Conservation (phyloP, 306 rosid genomes). For the Arachis hypogaea region DNA sequence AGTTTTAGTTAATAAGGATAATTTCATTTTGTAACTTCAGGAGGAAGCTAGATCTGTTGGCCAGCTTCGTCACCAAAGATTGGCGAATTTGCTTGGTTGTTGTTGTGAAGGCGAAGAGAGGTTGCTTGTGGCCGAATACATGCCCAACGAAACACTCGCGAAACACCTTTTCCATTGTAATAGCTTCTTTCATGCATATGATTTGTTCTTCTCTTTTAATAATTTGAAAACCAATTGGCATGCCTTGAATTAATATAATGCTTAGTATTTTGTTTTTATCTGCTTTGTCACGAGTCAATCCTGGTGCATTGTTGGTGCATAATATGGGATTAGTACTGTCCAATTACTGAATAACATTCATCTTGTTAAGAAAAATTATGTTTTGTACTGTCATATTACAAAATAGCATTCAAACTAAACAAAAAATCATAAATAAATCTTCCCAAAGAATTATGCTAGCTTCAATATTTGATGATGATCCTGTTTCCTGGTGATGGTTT, state of each 20-base stretch:
- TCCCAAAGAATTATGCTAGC: too few relatives aligned
- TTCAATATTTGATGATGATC: not conserved
- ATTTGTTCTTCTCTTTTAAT: slow-evolving; percentile 7
- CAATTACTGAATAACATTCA: too few relatives aligned
- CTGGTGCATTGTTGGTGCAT: too few relatives aligned
- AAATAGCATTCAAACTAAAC: not conserved
- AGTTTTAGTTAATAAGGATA: slow-evolving; percentile 23
- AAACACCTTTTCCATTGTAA: slow-evolving; percentile 82
- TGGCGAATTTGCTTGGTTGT: slow-evolving; percentile 77
- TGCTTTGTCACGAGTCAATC: too few relatives aligned
- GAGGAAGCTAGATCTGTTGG: slow-evolving; percentile 86
- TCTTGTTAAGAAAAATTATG: not conserved
- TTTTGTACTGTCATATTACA: not conserved
- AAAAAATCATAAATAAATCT: too few relatives aligned
- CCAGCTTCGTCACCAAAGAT: slow-evolving; percentile 75
- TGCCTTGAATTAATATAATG: not conserved
- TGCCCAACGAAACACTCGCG: slow-evolving; percentile 85
- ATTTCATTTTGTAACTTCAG: slow-evolving; percentile 43
- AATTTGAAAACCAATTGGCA: slow-evolving; percentile 3
- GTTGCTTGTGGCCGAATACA: slow-evolving; percentile 80
- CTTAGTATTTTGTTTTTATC: too few relatives aligned
- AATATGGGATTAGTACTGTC: too few relatives aligned
- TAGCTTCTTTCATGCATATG: slow-evolving; percentile 26
- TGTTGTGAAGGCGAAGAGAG: slow-evolving; percentile 80
- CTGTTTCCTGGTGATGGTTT: slow-evolving; percentile 21